Evolutionary conservation across 2,329 filamentous ascomycete species (phyloP), one percentile per base, ranked within the genome.

Genomic region (Calycina herbarum): DNA sequence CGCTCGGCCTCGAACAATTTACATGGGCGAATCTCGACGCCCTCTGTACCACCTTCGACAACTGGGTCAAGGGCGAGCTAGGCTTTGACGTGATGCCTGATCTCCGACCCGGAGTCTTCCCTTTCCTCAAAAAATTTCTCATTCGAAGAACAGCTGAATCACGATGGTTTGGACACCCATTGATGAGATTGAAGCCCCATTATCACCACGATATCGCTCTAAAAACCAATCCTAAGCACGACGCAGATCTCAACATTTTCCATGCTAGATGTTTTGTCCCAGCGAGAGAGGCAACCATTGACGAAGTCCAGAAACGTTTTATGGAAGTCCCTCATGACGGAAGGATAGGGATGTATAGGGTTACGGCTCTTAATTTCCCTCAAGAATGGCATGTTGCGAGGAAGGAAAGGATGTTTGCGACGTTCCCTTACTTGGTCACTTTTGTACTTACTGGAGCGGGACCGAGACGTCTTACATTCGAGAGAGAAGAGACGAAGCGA

Each of bases 41-140:
- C 4, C 31, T 71, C 5, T 68, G 67, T 29, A 59, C 42, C 5
- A 45, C 68, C 2, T 71, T 68, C 24, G 66, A 71, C 4, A 59
- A 24, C 13, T 60, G 64, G 24, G 20, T 62, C n/a, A 59, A 66
- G 48, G 33, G 15, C 38, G 60, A 61, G 58, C 7, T 51, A 24
- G 45, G 45, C n/a, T 51, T 10, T 24, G 8, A 51, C 5, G 20
- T 51, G 6, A 51, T 51, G 45, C 45, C 45, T 11, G n/a, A 51
- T 10, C 45, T 51, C 45, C 45, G 20, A 5, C 1, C 6, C 5
- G 2, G 6, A 27, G 57, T 40, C 31, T 17, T 54, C 2, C 68
- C 65, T 7, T 70, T 71, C 54, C 48, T 71, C 6, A 24, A 20
- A 3, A 66, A 31, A 11, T 70, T 71, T n/a, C 63, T 72, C 68